Conservation (phyloP, 805 yeast genomes). For the Candida gorgasii region DNA sequence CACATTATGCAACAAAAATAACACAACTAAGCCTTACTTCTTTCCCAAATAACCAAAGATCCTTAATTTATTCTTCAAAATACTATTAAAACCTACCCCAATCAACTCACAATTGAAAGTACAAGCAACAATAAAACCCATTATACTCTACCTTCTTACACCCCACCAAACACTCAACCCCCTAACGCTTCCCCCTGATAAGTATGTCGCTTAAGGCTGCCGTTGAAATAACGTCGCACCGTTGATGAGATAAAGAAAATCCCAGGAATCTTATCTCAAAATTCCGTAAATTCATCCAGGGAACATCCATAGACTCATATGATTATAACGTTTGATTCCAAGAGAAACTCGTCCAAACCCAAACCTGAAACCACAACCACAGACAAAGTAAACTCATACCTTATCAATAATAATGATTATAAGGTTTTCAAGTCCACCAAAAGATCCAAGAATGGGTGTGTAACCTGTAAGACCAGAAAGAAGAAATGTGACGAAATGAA, state of each 20-base stretch:
- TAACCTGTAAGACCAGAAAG: conserved; percentile 67
- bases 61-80: too few species aligned
- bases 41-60: too few species aligned
- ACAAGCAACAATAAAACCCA: too few species aligned
- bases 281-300: background rate
- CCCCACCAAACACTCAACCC: too few species aligned
- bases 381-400: background rate
- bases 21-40: too few species aligned
- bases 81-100: too few species aligned
- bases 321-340: conserved; percentile 25
- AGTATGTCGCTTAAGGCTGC: too few species aligned
- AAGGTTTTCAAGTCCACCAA: conserved; percentile 8
- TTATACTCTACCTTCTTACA: too few species aligned
- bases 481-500: conserved; percentile 54
- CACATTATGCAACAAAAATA: too few species aligned
- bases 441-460: conserved; percentile 57
- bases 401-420: conserved; percentile 4
- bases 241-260: background rate
- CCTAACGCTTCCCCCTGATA: too few species aligned
- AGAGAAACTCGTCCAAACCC: conserved; percentile 5
- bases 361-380: background rate
- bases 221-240: background rate
- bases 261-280: background rate
- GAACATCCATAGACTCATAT: conserved; percentile 7
- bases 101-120: too few species aligned